Percentiles rank a stretch among this genome's conserved stretches.
These are phyloP conservation scores for Termitomyces sp. DNA, from an alignment of 768 basidiomycete species.

Conservation along the genomic window DNA sequence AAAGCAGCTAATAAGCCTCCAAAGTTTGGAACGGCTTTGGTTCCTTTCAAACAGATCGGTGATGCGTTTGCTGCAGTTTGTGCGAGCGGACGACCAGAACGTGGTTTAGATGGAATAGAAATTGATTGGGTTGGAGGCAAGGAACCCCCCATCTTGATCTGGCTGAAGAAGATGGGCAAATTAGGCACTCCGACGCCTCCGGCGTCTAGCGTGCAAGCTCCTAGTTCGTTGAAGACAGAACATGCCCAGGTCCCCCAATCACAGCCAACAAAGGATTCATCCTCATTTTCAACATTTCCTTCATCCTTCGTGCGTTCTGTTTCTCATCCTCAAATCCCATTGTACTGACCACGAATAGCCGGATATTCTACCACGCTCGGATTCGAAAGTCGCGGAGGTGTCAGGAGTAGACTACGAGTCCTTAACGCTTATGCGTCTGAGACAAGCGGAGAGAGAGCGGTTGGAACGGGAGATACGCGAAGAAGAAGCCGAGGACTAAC, in stretches of 20 bases:
- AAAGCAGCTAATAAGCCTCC: conserved; percentile 50
- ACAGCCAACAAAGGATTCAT: conserved; percentile 19
- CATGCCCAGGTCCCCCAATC: conserved; percentile 24
- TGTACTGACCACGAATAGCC: conserved; percentile 13
- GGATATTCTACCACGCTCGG: conserved; percentile 21
- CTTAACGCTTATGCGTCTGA: conserved; percentile 71
- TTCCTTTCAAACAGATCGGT: conserved; percentile 71
- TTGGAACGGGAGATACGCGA: conserved; percentile 75
- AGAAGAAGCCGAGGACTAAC: conserved; percentile 46
- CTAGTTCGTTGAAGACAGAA: conserved; percentile 1
- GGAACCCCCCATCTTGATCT: conserved; percentile 67
- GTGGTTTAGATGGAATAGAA: conserved; percentile 56
- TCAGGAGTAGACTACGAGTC: conserved; percentile 70
- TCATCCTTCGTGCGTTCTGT: conserved; percentile 36
- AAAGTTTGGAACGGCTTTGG: conserved; percentile 64
- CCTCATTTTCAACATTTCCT: conserved; percentile 60
- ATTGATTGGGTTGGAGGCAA: conserved; percentile 68
- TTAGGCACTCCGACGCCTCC: conserved; percentile 29
- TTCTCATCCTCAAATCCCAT: neutral
- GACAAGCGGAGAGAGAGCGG: conserved; percentile 75
- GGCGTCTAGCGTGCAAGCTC: neutral
- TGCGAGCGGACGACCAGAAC: conserved; percentile 44
- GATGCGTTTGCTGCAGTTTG: conserved; percentile 75
- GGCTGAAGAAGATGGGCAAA: conserved; percentile 70
- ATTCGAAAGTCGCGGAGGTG: conserved; percentile 17